Percentiles rank a stretch among this genome's conserved stretches.
These are phyloP conservation scores for Berberis thunbergii DNA, from an alignment of 164 flowering plant species.

Conservation along the genomic window DNA sequence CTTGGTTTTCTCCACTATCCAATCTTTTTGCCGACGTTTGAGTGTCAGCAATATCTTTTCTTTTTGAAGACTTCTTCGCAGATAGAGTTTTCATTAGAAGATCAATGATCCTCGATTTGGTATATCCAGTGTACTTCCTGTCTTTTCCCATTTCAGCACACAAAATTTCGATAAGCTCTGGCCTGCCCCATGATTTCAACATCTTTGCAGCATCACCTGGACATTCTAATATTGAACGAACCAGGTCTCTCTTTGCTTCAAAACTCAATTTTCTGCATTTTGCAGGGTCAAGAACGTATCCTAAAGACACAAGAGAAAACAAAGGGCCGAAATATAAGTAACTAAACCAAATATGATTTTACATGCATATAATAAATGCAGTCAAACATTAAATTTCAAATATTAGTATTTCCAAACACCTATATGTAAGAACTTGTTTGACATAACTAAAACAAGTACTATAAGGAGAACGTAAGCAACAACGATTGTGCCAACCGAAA, in stretches of 20 bases:
- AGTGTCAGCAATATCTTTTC: conserved; percentile 1
- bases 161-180: conserved; percentile 33
- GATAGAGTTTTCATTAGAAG: conserved; percentile 31
- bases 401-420: background rate
- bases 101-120: conserved; percentile 30
- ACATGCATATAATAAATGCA: background rate
- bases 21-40: background rate
- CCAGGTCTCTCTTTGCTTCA: conserved; percentile 31
- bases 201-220: conserved; percentile 25
- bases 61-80: conserved; percentile 9
- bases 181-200: conserved; percentile 30
- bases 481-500: no score
- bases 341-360: no score
- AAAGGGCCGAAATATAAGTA: no score
- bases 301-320: conserved; percentile 13
- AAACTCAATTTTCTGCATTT: conserved; percentile 29
- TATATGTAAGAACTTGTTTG: background rate
- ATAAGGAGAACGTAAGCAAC: no score
- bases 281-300: conserved; percentile 26
- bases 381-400: background rate
- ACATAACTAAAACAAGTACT: no score
- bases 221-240: conserved; percentile 27
- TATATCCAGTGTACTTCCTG: conserved; percentile 34
- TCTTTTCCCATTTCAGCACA: conserved; percentile 40
- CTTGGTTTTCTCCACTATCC: no score